Evolutionary conservation across 2,329 filamentous ascomycete species (phyloP).

Genomic region (Phyllosticta paracitricarpa): DNA sequence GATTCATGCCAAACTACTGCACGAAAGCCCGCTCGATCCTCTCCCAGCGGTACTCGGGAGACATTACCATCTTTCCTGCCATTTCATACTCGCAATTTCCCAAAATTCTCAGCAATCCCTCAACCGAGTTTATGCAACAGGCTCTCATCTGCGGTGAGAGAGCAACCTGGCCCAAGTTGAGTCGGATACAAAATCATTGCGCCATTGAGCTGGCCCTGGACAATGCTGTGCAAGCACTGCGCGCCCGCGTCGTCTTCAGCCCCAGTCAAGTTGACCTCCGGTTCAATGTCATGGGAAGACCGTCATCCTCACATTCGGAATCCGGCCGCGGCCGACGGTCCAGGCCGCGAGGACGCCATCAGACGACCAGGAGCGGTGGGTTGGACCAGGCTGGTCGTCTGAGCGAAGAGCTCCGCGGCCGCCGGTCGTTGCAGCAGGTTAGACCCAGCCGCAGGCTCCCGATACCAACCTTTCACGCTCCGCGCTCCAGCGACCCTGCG

Average conservation of each 20-base stretch:
- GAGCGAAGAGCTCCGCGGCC: background rate
- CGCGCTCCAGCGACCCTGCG: conserved; percentile 4
- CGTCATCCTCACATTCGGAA: conserved; percentile 11
- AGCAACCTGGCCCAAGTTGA: conserved; percentile 86
- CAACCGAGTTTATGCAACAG: conserved; percentile 72
- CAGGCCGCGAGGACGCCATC: background rate
- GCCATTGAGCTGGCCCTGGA: conserved; percentile 82
- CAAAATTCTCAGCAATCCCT: conserved; percentile 73
- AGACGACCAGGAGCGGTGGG: conserved; percentile 3
- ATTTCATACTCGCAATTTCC: conserved; percentile 66
- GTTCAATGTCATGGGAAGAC: conserved; percentile 18
- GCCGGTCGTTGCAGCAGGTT: background rate
- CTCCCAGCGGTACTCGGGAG: conserved; percentile 84
- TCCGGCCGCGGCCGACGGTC: background rate
- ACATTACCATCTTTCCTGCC: conserved; percentile 86
- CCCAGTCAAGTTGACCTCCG: conserved; percentile 45
- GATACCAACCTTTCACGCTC: background rate
- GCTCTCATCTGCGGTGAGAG: conserved; percentile 69
- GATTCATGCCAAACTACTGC: conserved; percentile 67
- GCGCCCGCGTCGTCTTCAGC: conserved; percentile 60
- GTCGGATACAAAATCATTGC: conserved; percentile 74
- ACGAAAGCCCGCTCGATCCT: conserved; percentile 73
- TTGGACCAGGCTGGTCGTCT: background rate
- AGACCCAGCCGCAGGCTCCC: background rate
- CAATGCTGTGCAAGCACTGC: conserved; percentile 58